A percentile compares a stretch with the other conserved stretches of the same genome.
Evolutionary conservation across 2,329 filamentous ascomycete species (phyloP).

Genomic region (Alternaria ventricosa): DNA sequence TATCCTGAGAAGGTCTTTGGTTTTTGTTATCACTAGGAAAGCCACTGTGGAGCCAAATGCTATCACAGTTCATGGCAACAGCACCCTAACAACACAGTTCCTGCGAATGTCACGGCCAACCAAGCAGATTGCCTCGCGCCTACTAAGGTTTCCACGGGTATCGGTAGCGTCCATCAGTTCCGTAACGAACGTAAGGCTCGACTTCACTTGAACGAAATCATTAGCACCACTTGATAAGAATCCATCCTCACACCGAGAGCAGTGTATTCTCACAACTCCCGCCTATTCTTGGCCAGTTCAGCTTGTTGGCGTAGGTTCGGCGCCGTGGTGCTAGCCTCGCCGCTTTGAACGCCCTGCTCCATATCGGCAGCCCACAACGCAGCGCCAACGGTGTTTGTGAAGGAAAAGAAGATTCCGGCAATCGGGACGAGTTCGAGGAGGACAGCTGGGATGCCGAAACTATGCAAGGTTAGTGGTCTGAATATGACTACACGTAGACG

Average conservation of each 20-base stretch:
- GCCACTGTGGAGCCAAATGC: background rate
- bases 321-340: conserved; percentile 37
- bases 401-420: conserved; percentile 81
- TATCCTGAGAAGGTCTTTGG: background rate
- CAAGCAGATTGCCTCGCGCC: conserved; percentile 40
- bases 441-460: conserved; percentile 77
- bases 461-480: conserved; percentile 6
- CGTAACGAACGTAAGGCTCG: conserved; percentile 14
- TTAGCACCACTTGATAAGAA: conserved; percentile 13
- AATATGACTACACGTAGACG: background rate
- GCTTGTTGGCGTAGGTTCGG: conserved; percentile 47
- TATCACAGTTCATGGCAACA: background rate
- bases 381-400: conserved; percentile 90
- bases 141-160: conserved; percentile 47
- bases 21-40: background rate
- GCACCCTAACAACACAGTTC: background rate
- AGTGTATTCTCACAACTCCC: conserved; percentile 40
- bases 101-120: conserved; percentile 28
- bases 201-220: conserved; percentile 9
- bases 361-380: conserved; percentile 94
- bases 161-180: conserved; percentile 25
- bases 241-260: background rate
- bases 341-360: conserved; percentile 55
- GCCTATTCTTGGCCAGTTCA: conserved; percentile 38
- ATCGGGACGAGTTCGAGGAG: conserved; percentile 86